Base-by-base conservation (phyloP, 2,329 filamentous ascomycete species). In the Fusarium sp. region DNA sequence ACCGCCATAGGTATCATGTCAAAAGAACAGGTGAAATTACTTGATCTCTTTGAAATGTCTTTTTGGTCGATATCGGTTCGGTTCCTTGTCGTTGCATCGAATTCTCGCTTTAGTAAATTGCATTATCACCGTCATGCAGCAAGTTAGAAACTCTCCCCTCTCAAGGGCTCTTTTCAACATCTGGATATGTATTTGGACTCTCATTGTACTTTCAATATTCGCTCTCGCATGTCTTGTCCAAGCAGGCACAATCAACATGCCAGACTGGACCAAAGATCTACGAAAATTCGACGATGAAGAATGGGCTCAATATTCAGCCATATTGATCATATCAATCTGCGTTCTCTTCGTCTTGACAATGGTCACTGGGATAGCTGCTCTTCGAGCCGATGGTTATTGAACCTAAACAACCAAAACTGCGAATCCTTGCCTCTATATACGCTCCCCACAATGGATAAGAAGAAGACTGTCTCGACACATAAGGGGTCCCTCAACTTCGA, bases 191-290 rank as follows among this genome's bases (percentile, higher is more conserved):
- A 18, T 56, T 6, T 72, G 60, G 10, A 56, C 59, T 6, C n/a
- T 49, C 14, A 48, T 72, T 9, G 44, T 72, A 10, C 45, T 72
- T 18, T 21, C 31, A 0, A 57, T 72, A n/a, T 72, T 72, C 12
- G 27, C 39, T 27, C 23, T 62, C 5, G 52, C 58, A 15, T 64
- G 29, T 10, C 38, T 72, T 10, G 69, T 72, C 1, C 63, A 69
- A 12, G 48, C 35, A 15, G 23, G 41, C 3, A n/a, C 54, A 10
- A 60, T 72, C 18, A 9, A 39, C 7, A 59, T 72, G 58, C 68
- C 68, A 15, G 48, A 59, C 4, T 72, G 68, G 69, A 72, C 68
- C 7, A 72, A 69, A 41, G 69, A 72, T 21, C 48, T 71, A 5
- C 63, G 63, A 21, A 38, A 72, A 25, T 72, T 69, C 21, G 54